Conservation (phyloP, 1,139 yeast species). For the Hyphopichia fennica region DNA sequence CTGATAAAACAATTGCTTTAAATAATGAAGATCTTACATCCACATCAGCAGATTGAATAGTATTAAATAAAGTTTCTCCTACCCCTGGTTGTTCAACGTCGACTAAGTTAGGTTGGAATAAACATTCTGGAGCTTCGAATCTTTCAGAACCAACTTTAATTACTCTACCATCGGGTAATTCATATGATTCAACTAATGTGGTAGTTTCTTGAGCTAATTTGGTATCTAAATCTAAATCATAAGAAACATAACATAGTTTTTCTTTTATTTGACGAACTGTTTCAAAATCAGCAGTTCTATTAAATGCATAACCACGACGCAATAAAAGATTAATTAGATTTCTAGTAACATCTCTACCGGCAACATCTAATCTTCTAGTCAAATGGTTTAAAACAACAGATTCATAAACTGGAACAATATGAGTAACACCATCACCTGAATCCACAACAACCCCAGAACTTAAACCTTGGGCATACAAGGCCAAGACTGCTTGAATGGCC, state of each 20-base stretch:
- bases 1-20: conserved; percentile 91
- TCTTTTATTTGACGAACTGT: conserved; percentile 98
- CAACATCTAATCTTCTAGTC: conserved; percentile 91
- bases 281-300: conserved; percentile 97
- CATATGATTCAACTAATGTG: conserved; percentile 85
- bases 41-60: conserved; percentile 91
- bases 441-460: conserved; percentile 99
- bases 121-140: conserved; percentile 97
- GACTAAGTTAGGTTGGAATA: conserved; percentile 95
- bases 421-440: conserved; percentile 88
- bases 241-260: conserved; percentile 91
- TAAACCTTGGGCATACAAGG: conserved; percentile 94
- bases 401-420: conserved; percentile 96
- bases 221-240: conserved; percentile 86
- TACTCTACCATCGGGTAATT: conserved; percentile 94
- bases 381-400: conserved; percentile 92
- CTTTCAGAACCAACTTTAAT: conserved; percentile 94
- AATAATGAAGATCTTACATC: conserved; percentile 87
- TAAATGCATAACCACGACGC: conserved; percentile 96
- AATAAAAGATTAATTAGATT: conserved; percentile 85
- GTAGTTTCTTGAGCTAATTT: conserved; percentile 92
- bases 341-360: conserved; percentile 97
- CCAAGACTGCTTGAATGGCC: conserved; percentile 97
- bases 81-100: conserved; percentile 97
- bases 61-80: conserved; percentile 88